Evolutionary conservation across 2,329 filamentous ascomycete species (phyloP).

Genomic region (Sclerotinia nivalis): DNA sequence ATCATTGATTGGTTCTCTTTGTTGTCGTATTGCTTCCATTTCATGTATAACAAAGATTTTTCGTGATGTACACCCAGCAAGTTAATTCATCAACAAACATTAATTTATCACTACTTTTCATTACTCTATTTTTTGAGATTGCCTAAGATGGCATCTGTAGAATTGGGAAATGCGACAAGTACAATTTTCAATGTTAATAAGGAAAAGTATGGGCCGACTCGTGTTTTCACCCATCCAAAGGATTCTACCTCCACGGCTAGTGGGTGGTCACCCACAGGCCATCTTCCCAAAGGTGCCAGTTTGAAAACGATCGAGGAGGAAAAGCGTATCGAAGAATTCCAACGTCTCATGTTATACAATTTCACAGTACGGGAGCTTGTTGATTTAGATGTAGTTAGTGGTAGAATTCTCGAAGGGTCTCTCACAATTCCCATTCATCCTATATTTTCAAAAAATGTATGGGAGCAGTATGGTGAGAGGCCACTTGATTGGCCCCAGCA

Average conservation of each 20-base stretch:
- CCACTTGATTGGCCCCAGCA: background rate
- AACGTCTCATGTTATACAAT: background rate
- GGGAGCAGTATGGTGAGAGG: conserved; percentile 13
- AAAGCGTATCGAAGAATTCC: conserved; percentile 1
- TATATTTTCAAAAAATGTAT: background rate
- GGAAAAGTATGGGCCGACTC: background rate
- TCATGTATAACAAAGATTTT: background rate
- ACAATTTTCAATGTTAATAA: conserved; percentile 6
- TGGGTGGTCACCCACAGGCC: conserved; percentile 12
- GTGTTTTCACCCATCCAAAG: background rate
- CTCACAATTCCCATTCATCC: conserved; percentile 8
- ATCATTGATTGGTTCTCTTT: background rate
- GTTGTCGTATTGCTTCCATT: background rate
- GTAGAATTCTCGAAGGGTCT: conserved; percentile 1
- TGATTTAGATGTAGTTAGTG: conserved; percentile 15
- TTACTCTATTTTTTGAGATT: background rate
- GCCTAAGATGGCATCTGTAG: background rate
- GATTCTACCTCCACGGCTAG: background rate
- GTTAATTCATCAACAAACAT: background rate
- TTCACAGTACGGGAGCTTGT: conserved; percentile 15
- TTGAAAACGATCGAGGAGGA: background rate
- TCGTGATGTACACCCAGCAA: background rate
- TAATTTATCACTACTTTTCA: background rate
- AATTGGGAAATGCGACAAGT: background rate
- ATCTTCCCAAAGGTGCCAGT: background rate